Conservation (phyloP, 176 grass and related monocot species). For the Calamus simplicifolius region DNA sequence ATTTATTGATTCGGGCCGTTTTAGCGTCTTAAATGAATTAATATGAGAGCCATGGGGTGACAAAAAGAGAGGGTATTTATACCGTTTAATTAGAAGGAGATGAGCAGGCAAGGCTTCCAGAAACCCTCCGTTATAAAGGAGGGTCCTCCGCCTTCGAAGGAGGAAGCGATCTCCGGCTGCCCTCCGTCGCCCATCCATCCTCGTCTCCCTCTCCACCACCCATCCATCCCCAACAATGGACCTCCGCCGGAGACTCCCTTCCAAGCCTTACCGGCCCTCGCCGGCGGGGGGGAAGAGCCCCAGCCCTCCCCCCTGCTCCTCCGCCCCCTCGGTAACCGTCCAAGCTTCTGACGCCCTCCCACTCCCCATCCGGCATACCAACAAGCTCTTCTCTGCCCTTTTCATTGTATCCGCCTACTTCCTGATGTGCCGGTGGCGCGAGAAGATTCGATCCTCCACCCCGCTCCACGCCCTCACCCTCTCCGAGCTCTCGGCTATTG, state of each 20-base stretch:
- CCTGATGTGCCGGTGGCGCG: slow-evolving; percentile 82
- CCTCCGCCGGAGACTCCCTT: not conserved
- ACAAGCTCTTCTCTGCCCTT: slow-evolving; percentile 79
- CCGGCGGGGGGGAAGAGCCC: not conserved
- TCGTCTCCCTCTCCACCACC: too few relatives aligned
- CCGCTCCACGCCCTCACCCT: slow-evolving; percentile 69
- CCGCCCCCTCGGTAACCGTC: not conserved
- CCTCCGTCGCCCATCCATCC: too few relatives aligned
- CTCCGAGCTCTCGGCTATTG: slow-evolving; percentile 68
- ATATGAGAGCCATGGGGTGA: too few relatives aligned
- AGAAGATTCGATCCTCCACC: slow-evolving; percentile 82
- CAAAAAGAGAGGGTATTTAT: too few relatives aligned
- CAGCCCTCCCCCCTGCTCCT: not conserved
- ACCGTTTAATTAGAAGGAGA: too few relatives aligned
- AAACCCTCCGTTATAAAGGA: too few relatives aligned
- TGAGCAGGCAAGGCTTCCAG: too few relatives aligned
- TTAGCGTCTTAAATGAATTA: too few relatives aligned
- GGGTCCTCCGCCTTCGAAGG: too few relatives aligned
- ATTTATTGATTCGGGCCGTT: too few relatives aligned
- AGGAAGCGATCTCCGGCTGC: too few relatives aligned
- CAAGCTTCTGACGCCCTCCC: slow-evolving; percentile 34
- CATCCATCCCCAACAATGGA: not conserved
- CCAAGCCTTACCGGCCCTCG: too few relatives aligned
- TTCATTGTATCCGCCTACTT: slow-evolving; percentile 65
- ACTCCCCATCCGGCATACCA: slow-evolving; percentile 76